Conservation (phyloP, 2,329 filamentous ascomycete genomes). For the Penicillium sp. region DNA sequence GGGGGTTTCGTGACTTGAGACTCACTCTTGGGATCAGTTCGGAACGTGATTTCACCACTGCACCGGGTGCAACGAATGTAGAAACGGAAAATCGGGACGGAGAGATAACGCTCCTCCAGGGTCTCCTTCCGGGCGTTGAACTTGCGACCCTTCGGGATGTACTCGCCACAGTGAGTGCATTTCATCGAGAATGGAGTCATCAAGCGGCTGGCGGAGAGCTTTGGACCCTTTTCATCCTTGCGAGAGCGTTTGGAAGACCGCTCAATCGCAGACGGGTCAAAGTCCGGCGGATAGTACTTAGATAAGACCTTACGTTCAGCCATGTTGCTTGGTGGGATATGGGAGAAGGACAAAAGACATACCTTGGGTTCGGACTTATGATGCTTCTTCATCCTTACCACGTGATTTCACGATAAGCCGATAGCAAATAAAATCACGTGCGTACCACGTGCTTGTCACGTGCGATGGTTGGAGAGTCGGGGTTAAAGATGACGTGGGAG, state of each 20-base stretch:
- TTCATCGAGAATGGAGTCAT: slow-evolving; percentile 88
- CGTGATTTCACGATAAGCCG: too few relatives aligned
- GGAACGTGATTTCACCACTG: slow-evolving; percentile 82
- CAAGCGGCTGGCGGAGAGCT: slow-evolving; percentile 65
- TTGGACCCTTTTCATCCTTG: slow-evolving; percentile 61
- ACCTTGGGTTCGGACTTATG: too few relatives aligned
- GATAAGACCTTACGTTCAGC: slow-evolving; percentile 78
- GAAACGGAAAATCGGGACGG: slow-evolving; percentile 84
- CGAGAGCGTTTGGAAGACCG: slow-evolving; percentile 56
- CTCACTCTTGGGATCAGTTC: slow-evolving; percentile 83
- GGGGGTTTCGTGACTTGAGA: background rate
- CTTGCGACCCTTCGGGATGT: slow-evolving; percentile 88
- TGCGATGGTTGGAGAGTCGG: too few relatives aligned
- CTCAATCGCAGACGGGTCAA: slow-evolving; percentile 79
- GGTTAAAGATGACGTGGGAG: too few relatives aligned
- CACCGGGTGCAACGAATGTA: slow-evolving; percentile 89
- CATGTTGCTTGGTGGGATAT: slow-evolving; percentile 50
- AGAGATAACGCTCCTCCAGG: slow-evolving; percentile 83
- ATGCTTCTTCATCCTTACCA: too few relatives aligned
- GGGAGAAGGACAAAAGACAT: background rate
- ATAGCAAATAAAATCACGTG: too few relatives aligned
- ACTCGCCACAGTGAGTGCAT: slow-evolving; percentile 64
- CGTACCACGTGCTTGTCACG: too few relatives aligned
- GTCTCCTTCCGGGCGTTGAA: slow-evolving; percentile 96
- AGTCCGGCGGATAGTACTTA: slow-evolving; percentile 68